Percentiles rank a stretch among this genome's conserved stretches.
Evolutionary conservation across 2,329 filamentous ascomycete species (phyloP).

Genomic region (Trichoderma pleuroti): DNA sequence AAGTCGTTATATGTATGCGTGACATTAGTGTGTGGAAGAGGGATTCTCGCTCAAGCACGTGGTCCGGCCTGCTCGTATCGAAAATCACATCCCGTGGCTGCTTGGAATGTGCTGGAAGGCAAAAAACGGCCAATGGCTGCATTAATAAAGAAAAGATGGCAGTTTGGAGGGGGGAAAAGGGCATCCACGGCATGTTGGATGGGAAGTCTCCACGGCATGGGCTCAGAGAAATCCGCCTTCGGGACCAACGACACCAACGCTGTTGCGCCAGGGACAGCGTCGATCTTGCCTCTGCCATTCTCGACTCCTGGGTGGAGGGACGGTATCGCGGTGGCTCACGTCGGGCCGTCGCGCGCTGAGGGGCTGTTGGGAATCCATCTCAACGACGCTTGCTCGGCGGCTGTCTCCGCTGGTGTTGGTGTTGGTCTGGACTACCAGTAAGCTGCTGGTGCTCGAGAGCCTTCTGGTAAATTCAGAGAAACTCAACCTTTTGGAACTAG

Average conservation of each 20-base stretch:
- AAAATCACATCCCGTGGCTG: background rate
- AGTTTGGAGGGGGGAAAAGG: background rate
- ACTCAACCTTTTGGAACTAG: slow-evolving; percentile 56
- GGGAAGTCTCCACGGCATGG: background rate
- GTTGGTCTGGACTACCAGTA: slow-evolving; percentile 58
- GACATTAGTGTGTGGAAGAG: background rate
- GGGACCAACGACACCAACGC: slow-evolving; percentile 50
- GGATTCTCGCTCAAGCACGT: background rate
- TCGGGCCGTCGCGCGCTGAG: slow-evolving; percentile 37
- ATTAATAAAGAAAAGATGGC: background rate
- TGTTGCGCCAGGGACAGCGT: slow-evolving; percentile 55
- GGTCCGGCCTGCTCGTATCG: slow-evolving; percentile 9
- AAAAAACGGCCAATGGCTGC: background rate
- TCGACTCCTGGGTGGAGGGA: slow-evolving; percentile 32
- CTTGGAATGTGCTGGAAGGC: background rate
- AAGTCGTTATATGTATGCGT: slow-evolving; percentile 1
- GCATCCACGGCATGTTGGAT: background rate
- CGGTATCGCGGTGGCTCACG: slow-evolving; percentile 41
- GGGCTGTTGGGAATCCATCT: slow-evolving; percentile 41
- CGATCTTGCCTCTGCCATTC: slow-evolving; percentile 40
- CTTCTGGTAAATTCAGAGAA: slow-evolving; percentile 60
- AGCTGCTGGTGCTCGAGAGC: slow-evolving; percentile 58
- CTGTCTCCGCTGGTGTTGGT: slow-evolving; percentile 47
- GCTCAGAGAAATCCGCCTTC: slow-evolving; percentile 53
- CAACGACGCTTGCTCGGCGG: slow-evolving; percentile 46